Evolutionary conservation across 805 yeast genomes (phyloP), one percentile per base, ranked within the genome.

Genomic region (Candida berthetii): DNA sequence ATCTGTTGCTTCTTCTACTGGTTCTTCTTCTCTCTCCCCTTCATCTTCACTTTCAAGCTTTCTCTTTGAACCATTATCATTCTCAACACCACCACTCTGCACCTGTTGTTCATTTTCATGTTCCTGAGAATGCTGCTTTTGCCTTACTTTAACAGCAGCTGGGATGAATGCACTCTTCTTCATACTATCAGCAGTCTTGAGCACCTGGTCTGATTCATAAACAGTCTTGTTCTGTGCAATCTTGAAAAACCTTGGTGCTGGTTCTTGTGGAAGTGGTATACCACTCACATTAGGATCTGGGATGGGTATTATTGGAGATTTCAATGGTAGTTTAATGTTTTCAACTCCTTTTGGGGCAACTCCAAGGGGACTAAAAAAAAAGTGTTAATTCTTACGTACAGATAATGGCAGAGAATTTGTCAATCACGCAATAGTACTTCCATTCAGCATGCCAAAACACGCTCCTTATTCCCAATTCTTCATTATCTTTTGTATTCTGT

Each of bases 361-460:
- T 0, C 88, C 88, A 5, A 69, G 52, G 2, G 82, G 80, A 45
- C 46, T 43, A 17, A 15, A 31, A 34, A n/a, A 37, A 10, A 2
- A n/a, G n/a, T 15, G 41, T 43, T 39, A 43, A 39, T 40, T 36
- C 7, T 6, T 4, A 1, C 22, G 3, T 15, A 17, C 32, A 7
- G 7, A 9, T 14, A 16, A 11, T 25, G n/a, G 9, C 2, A 29
- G 15, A 7, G n/a, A 36, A 2, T 7, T 11, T 15, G 2, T 16
- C 3, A 20, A 10, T 15, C 7, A n/a, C 3, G 2, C 5, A 10
- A 27, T 40, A 41, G 20, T 34, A 43, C 44, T 82, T 82, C 64
- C 83, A 70, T 46, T 81, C 85, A 4, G 82, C 79, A 49, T 82
- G 82, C 57, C 76, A 80, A 53, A 74, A 82, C 2, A 79, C 64